Evolutionary conservation across 2,329 filamentous ascomycete species (phyloP).

Genomic region (Alternaria tenuissima): DNA sequence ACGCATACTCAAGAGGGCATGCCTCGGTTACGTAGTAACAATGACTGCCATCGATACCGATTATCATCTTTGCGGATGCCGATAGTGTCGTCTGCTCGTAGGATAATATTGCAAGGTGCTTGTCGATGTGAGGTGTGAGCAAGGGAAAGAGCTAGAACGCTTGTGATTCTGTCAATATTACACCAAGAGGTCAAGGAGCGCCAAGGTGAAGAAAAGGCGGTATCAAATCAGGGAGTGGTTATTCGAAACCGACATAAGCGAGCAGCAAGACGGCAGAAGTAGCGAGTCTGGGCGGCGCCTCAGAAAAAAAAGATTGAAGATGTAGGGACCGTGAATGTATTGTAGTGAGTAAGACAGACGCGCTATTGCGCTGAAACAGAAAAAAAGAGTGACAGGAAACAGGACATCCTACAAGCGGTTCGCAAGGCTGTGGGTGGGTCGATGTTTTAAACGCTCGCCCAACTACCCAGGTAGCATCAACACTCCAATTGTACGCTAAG

Average conservation of each 20-base stretch:
- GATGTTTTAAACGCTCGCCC: background rate
- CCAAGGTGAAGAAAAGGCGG: background rate
- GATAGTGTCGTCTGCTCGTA: background rate
- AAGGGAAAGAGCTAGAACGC: background rate
- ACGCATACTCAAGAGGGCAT: constrained; percentile 52
- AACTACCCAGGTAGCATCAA: background rate
- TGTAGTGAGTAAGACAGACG: background rate
- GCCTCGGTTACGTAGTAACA: constrained; percentile 46
- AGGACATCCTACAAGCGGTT: background rate
- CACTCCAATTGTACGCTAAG: background rate
- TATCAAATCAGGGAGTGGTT: background rate
- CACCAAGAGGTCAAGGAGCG: background rate
- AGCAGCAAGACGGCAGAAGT: background rate
- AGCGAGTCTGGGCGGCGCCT: background rate
- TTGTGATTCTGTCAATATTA: background rate
- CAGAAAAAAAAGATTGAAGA: background rate
- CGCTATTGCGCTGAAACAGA: background rate
- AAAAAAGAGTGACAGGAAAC: constrained; percentile 1
- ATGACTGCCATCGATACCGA: constrained; percentile 18
- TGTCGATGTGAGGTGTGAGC: background rate
- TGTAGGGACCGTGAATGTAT: background rate
- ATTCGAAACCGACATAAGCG: background rate
- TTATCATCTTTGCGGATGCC: constrained; percentile 1
- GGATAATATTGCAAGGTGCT: background rate
- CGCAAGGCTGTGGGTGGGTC: background rate